These are phyloP conservation scores for Aureobasidium melanogenum DNA, from an alignment of 2,329 filamentous ascomycete genomes.

Conservation along the genomic window DNA sequence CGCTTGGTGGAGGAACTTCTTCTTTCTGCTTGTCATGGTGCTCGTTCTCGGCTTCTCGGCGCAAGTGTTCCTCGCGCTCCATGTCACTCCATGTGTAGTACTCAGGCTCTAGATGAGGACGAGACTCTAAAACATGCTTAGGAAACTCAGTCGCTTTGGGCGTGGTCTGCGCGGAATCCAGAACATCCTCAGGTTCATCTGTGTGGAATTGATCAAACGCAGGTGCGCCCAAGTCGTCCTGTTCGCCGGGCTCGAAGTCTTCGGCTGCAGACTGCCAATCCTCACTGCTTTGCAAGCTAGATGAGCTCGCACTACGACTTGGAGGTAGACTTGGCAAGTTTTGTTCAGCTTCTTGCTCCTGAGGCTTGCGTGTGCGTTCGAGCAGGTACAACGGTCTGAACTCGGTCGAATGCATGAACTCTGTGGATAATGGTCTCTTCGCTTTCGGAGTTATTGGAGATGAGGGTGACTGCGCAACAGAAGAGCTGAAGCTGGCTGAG, in stretches of 20 bases:
- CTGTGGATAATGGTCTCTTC: conserved; percentile 15
- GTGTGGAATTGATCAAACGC: not conserved
- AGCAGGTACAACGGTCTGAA: conserved; percentile 77
- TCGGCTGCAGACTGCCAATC: conserved; percentile 38
- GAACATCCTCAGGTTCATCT: conserved; percentile 32
- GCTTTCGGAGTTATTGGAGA: conserved; percentile 16
- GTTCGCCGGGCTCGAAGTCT: conserved; percentile 20
- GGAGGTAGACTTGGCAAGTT: conserved; percentile 44
- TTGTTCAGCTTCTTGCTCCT: conserved; percentile 26
- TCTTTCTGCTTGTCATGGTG: not conserved
- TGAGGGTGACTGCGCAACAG: conserved; percentile 12
- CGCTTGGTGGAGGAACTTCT: not conserved
- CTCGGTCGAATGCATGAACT: conserved; percentile 38
- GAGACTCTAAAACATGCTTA: conserved; percentile 18
- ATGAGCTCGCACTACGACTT: conserved; percentile 35
- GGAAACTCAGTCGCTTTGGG: conserved; percentile 52
- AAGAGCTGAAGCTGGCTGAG: conserved; percentile 24
- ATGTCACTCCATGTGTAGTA: conserved; percentile 32
- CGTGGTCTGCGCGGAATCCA: conserved; percentile 58
- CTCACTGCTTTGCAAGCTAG: conserved; percentile 30
- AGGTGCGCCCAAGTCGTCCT: conserved; percentile 16
- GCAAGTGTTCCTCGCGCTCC: conserved; percentile 24
- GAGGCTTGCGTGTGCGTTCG: conserved; percentile 49
- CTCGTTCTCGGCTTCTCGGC: conserved; percentile 8
- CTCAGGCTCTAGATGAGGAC: conserved; percentile 21